Base-by-base conservation (phyloP, 345 rosid genomes). In the Erysimum cheiranthoides region DNA sequence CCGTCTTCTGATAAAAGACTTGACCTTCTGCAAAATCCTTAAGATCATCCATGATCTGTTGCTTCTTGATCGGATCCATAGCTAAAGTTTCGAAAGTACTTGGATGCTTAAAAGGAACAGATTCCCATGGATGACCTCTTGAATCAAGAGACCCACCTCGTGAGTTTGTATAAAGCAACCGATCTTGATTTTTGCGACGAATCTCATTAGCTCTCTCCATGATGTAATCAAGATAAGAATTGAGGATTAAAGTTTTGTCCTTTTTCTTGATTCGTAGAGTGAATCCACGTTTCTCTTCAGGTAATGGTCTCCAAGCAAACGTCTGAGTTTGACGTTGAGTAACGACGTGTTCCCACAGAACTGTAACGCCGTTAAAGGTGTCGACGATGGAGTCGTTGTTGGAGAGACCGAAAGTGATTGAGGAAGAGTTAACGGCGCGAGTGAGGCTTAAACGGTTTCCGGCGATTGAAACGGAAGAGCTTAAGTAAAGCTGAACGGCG, bases 401-500 rank as follows among this genome's bases (percentile, higher is more conserved):
- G 16, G 97, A 83, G 39, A 95, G 85, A 25, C 97, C 93, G 60
- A 90, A 95, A 2, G 99, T 92, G 81, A 88, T 83, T 82, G 93
- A 92, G 73, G 88, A 86, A 3, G 97, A 90, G 83, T 95, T 95
- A 66, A 89, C 79, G 45, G 96, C 88, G 16, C 99, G 91, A 4
- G 99, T 89, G 70, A 95, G 96, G 77, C 90, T 89, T 47, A 90
- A 47, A 34, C 93, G 97, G 92, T 85, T 88, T 3, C 92, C 93
- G 62, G 89, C 78, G 82, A 85, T 70, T 42, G 95, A 90, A 27
- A 86, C 86, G 18, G 87, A 87, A 40, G 92, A 86, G 86, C 96
- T 87, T 0, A 95, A 75, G 83, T 95, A 95, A 36, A 95, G 93
- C 84, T 95, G 99, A 72, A 90, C 96, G n/a, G 99, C 99, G 93